Evolutionary conservation across 2,329 filamentous ascomycete species (phyloP), one percentile per base, ranked within the genome.

Genomic region (Diaporthe ilicicola): DNA sequence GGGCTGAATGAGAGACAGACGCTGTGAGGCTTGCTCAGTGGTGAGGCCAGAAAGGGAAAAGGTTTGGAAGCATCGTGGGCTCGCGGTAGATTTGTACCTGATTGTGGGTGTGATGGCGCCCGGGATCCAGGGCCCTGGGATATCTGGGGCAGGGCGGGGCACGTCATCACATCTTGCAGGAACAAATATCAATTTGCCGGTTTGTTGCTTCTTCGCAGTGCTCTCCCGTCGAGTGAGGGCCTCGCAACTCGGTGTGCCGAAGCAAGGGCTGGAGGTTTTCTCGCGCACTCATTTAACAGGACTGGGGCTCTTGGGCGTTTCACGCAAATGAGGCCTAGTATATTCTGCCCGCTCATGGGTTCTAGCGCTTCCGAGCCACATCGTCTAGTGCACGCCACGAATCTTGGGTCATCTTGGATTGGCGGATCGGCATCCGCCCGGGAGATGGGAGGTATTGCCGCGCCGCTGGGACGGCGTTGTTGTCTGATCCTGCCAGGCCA

Each of bases 1-100:
- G 44, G 48, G 39, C 61, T 65, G 42, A 72, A 72, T 13, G 62
- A 70, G 48, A 54, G 68, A 70, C 71, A 42, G 64, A 64, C 61
- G 61, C 34, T 55, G 48, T 62, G 62, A 70, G 67, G 53, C 56
- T 64, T 66, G 61, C 51, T 70, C 64, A 59, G 56, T 71, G 54
- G 42, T 48, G 62, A 72, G 5, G 39, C 64, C 34, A 53, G 32
- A 44, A 55, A 34, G 62, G 17, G 34, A 17, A 39, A 13, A 10
- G 22, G 2, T 22, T 4, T 22, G 13, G 39, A 51, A 51, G 6
- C 51, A 67, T 51, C 32, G 44, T 55, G 66, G 66, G 66, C 53
- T 15, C 24, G 42, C 13, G 37, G 66, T 50, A 59, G 29, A 59
- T 68, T 59, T 68, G 66, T 68, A 68, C 53, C 44, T 48, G 65